These are phyloP conservation scores for Lecanicillium sp. DNA, from an alignment of 2,329 filamentous ascomycete genomes.

Conservation along the genomic window DNA sequence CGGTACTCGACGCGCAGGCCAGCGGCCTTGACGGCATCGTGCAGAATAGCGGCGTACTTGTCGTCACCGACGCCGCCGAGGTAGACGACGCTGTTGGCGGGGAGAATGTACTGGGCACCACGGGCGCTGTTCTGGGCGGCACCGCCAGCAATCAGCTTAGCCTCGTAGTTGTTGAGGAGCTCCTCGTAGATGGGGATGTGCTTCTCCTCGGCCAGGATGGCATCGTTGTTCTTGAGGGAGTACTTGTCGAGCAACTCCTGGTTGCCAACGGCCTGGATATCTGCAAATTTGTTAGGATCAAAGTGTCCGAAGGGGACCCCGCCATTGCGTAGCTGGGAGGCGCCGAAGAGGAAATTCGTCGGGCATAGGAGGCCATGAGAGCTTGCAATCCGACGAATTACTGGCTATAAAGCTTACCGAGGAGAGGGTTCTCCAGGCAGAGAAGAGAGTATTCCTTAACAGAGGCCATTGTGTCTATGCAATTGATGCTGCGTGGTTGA, in stretches of 20 bases:
- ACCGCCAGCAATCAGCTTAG: constrained; percentile 90
- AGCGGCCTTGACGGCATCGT: constrained; percentile 76
- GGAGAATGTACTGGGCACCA: constrained; percentile 92
- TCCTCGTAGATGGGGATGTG: constrained; percentile 90
- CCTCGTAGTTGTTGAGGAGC: constrained; percentile 82
- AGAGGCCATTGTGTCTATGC: constrained; percentile 55
- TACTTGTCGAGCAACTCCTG: constrained; percentile 87
- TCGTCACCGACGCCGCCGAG: constrained; percentile 91
- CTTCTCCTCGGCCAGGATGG: constrained; percentile 90
- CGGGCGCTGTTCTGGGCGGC: constrained; percentile 96
- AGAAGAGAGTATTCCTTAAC: constrained; percentile 79
- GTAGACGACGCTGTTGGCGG: constrained; percentile 83
- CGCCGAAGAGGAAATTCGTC: no score
- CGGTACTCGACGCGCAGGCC: constrained; percentile 94
- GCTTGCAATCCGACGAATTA: no score
- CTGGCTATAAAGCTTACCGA: constrained; percentile 54
- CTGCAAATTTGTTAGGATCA: constrained; percentile 36
- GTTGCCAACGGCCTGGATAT: constrained; percentile 85
- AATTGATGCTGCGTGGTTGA: constrained; percentile 5
- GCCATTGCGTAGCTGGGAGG: constrained; percentile 1
- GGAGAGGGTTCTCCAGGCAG: constrained; percentile 93
- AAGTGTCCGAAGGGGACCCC: neutral
- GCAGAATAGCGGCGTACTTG: constrained; percentile 86
- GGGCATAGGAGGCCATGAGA: no score
- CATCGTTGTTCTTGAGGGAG: constrained; percentile 88